phyloP scores from a whole-genome alignment of 164 flowering plant genomes.

The Macadamia integrifolia region DNA sequence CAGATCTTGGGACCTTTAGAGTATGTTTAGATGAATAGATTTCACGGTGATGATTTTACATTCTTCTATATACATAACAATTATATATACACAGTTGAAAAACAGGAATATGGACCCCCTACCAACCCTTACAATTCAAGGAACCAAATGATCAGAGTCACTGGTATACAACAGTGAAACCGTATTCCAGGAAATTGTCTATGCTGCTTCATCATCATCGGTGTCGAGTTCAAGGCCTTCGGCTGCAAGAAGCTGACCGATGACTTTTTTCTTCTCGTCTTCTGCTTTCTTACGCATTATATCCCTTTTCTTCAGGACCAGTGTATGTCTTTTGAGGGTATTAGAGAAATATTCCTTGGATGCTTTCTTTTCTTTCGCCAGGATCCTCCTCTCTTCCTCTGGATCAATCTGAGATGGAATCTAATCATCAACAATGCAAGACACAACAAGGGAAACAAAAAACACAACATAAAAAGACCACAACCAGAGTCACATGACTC shows the following conservation, averaged over 20 bases:
- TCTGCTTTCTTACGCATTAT: conserved; percentile 79
- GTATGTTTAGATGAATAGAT: too few relatives aligned
- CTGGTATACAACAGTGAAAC: not conserved
- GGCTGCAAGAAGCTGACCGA: conserved; percentile 72
- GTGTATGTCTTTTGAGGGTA: conserved; percentile 78
- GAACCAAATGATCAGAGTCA: not conserved
- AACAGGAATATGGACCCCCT: conserved; percentile 11
- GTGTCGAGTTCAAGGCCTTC: conserved; percentile 90
- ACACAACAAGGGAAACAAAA: too few relatives aligned
- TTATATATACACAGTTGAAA: conserved; percentile 24
- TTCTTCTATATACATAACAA: not conserved
- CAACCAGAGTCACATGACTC: too few relatives aligned
- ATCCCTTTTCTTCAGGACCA: conserved; percentile 83
- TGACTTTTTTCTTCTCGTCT: conserved; percentile 58
- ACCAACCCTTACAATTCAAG: not conserved
- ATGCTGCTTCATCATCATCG: conserved; percentile 45
- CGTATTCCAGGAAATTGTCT: not conserved
- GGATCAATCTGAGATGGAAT: conserved; percentile 60
- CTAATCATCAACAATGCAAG: not conserved
- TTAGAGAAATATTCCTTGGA: conserved; percentile 55
- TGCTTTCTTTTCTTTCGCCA: conserved; percentile 79
- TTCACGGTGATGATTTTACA: too few relatives aligned
- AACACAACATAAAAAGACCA: too few relatives aligned
- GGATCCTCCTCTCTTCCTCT: conserved; percentile 77
- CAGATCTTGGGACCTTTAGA: too few relatives aligned